Conservation (phyloP, 257 asterid species). For the Solanum chiquidenum region DNA sequence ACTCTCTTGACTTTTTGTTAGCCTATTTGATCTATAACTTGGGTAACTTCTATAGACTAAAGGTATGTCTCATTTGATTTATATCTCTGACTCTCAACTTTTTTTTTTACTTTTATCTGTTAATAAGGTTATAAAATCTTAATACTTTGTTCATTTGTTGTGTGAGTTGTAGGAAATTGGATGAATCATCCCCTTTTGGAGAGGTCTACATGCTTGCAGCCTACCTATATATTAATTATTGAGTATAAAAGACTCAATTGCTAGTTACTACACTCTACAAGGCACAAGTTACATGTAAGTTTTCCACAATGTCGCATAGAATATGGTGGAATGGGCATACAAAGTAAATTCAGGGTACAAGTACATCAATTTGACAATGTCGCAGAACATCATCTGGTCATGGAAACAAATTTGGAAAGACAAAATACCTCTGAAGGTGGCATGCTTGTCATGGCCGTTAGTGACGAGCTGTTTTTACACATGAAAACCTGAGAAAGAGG, state of each 20-base stretch:
- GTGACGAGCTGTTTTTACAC: not conserved
- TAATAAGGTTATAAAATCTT: not conserved
- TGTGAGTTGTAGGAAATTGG: not conserved
- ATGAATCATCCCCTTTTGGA: not conserved
- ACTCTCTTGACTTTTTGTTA: not conserved
- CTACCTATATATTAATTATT: too few species aligned
- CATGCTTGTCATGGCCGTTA: not conserved
- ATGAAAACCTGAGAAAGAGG: not conserved
- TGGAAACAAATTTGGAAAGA: too few species aligned
- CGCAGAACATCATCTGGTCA: too few species aligned
- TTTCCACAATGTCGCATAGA: not conserved
- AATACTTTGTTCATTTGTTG: not conserved
- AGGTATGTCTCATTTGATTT: not conserved
- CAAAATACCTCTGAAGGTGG: too few species aligned
- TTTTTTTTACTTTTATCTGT: not conserved
- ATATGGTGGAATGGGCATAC: too few species aligned
- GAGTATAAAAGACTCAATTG: not conserved
- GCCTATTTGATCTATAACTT: not conserved
- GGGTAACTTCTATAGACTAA: too few species aligned
- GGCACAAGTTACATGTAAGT: not conserved
- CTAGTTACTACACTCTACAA: not conserved
- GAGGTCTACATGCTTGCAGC: not conserved
- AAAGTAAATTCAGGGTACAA: too few species aligned
- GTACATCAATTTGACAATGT: too few species aligned
- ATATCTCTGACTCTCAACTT: not conserved